These are phyloP conservation scores for Kwoniella europaea DNA, from an alignment of 768 basidiomycete species.

Conservation along the genomic window DNA sequence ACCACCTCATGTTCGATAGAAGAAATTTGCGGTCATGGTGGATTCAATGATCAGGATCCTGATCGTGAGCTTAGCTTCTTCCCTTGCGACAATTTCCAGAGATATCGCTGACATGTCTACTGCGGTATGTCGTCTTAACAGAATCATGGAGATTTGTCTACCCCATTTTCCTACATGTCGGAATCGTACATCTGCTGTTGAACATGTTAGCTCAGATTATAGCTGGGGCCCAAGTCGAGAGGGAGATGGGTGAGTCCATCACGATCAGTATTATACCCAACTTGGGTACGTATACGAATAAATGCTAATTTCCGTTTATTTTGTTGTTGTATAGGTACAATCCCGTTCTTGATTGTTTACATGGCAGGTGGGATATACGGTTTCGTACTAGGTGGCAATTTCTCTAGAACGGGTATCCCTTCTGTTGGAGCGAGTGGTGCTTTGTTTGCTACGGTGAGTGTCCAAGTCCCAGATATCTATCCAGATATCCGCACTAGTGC, in stretches of 20 bases:
- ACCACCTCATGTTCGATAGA: slow-evolving; percentile 73
- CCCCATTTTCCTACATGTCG: slow-evolving; percentile 90
- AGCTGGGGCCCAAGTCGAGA: slow-evolving; percentile 75
- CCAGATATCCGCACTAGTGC: too few species aligned
- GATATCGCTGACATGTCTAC: not conserved
- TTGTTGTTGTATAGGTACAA: slow-evolving; percentile 61
- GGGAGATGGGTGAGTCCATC: slow-evolving; percentile 70
- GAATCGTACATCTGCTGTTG: slow-evolving; percentile 86
- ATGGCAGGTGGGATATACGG: slow-evolving; percentile 92
- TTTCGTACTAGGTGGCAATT: slow-evolving; percentile 84
- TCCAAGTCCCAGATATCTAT: not conserved
- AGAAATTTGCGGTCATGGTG: slow-evolving; percentile 87
- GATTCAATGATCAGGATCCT: slow-evolving; percentile 63
- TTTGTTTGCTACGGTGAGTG: slow-evolving; percentile 77
- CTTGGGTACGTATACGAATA: not conserved
- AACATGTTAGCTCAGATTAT: slow-evolving; percentile 88
- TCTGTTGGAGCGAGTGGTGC: slow-evolving; percentile 92
- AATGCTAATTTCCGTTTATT: not conserved
- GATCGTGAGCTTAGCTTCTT: slow-evolving; percentile 42
- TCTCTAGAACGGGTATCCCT: slow-evolving; percentile 82
- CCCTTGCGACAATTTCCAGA: not conserved
- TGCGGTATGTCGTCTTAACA: slow-evolving; percentile 7
- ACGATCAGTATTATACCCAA: not conserved
- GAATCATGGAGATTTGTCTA: slow-evolving; percentile 71
- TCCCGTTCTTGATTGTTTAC: slow-evolving; percentile 78